Percentiles rank a stretch among this genome's conserved stretches.
Conservation (phyloP, 176 grass and related monocot species). For the Melocanna baccifera region DNA sequence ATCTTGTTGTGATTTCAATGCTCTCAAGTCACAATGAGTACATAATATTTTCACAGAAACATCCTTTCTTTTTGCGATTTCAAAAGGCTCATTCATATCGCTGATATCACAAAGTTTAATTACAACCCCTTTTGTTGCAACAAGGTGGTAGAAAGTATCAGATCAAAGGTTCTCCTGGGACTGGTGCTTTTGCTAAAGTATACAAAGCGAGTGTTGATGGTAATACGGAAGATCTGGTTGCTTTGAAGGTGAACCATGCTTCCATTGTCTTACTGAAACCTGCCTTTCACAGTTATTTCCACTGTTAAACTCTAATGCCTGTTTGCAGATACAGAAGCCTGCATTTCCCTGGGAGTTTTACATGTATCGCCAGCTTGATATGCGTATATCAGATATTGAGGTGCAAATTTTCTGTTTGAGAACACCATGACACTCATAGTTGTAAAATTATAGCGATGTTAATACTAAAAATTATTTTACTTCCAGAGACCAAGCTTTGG, state of each 20-base stretch:
- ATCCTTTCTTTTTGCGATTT: conserved; percentile 6
- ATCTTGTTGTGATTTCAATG: neutral
- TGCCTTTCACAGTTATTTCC: neutral
- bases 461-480: conserved; percentile 9
- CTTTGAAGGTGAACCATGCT: conserved; percentile 66
- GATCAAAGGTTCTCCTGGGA: conserved; percentile 80
- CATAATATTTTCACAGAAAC: neutral
- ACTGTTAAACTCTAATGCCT: conserved; percentile 5
- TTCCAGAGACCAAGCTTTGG: conserved; percentile 84
- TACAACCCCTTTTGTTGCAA: conserved; percentile 28
- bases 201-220: conserved; percentile 79
- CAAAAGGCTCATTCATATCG: neutral
- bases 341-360: conserved; percentile 91
- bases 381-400: conserved; percentile 61
- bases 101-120: conserved; percentile 23
- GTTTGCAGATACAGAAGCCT: conserved; percentile 77
- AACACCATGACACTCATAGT: neutral
- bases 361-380: conserved; percentile 95
- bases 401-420: conserved; percentile 38
- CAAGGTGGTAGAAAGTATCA: conserved; percentile 79
- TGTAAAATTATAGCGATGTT: conserved; percentile 23
- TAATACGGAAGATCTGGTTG: conserved; percentile 67
- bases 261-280: conserved; percentile 25
- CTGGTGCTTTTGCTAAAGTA: conserved; percentile 80
- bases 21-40: conserved; percentile 4